These are phyloP conservation scores for Ceratopteris richardii DNA, from an alignment of 75 land plant genomes.

Conservation along the genomic window DNA sequence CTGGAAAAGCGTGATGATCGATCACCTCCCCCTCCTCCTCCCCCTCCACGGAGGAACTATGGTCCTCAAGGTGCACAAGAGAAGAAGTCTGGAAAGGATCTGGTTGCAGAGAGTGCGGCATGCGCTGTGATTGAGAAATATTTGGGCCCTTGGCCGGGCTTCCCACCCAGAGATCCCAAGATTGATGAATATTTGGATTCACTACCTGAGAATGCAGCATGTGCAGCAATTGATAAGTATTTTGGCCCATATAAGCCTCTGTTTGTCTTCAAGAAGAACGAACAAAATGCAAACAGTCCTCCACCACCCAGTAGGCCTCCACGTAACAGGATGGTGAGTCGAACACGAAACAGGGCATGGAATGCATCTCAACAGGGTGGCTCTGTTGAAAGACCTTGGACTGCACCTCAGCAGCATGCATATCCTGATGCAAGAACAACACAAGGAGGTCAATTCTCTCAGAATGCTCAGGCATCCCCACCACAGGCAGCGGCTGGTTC, in stretches of 20 bases:
- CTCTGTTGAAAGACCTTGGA: no score
- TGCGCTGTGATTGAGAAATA: background rate
- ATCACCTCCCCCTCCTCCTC: background rate
- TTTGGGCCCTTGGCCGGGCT: background rate
- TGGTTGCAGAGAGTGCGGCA: background rate
- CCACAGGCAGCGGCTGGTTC: no score
- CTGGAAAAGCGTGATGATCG: no score
- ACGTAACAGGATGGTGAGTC: no score
- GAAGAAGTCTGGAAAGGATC: background rate
- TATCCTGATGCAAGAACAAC: no score
- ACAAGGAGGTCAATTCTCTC: no score
- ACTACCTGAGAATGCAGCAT: background rate
- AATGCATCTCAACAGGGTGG: no score
- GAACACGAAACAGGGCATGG: no score
- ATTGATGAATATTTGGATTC: background rate
- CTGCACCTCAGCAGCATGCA: no score
- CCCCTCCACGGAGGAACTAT: background rate
- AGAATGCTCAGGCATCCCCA: no score
- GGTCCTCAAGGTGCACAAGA: background rate
- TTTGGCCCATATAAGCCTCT: background rate
- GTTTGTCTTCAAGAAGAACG: background rate
- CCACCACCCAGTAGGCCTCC: no score
- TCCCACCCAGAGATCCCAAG: background rate
- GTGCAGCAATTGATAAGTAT: background rate
- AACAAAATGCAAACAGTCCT: no score